Evolutionary conservation across 768 basidiomycete genomes (phyloP), one percentile per base, ranked within the genome.

Genomic region (Collybia nuda): DNA sequence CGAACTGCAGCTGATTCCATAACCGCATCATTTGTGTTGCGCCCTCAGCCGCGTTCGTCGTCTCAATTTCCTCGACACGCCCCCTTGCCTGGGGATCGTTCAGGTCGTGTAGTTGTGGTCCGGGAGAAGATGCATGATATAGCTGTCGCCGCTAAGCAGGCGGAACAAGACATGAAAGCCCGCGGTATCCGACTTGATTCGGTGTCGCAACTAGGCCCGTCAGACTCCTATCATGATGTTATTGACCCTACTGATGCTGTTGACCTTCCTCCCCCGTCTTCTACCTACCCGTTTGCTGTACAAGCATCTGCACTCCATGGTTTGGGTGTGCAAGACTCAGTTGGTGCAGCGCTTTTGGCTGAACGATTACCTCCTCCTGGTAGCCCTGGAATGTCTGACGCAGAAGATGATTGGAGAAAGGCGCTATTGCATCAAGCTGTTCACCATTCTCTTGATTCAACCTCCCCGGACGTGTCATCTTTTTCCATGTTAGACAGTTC

Each of bases 181-280:
- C 80, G 81, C 19, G 78, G 73, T 17, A 71, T 72, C 28, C 67
- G 72, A 47, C 66, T 72, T 45, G 81, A 81, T 51, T 71, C 76
- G 51, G 75, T 62, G 24, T 67, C 73, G n/a, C 72, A 68, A 67
- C 46, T 63, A 60, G 69, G 67, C 53, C 63, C 67, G 51, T 59
- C 65, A 46, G 32, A 32, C 14, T 56, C 62, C n/a, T 65, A 77
- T 54, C 77, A 82, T 61, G 63, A 83, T 58, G 75, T 88, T 47
- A 84, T 92, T 57, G 90, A 93, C 67, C 90, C 90, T 9, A 93
- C 90, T 21, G 91, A 92, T 59, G 79, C 79, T 21, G 90, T 93
- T 29, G 90, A 93, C 61, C 62, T 92, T 28, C 90, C 90, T 0
- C 83, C 77, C 5, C 85, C 82, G 6, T 81, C 85, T 29, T 72